Percentiles rank a stretch among this genome's conserved stretches.
Conservation (phyloP, 495 filamentous ascomycete species). For the Aspergillus leporis region DNA sequence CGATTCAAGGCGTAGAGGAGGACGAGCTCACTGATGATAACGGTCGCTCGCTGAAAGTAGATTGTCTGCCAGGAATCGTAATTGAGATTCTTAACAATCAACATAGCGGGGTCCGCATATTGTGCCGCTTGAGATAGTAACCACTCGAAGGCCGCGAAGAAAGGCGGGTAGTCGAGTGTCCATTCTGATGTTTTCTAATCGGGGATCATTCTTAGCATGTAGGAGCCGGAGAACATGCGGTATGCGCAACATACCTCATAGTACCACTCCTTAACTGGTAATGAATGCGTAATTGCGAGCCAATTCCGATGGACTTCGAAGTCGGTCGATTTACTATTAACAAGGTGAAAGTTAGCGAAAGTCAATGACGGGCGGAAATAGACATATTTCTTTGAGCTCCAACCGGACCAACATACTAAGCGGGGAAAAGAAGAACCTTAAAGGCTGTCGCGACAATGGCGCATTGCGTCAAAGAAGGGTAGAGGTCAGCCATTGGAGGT, state of each 20-base stretch:
- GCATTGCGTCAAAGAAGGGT: constrained; percentile 84
- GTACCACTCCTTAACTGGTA: constrained; percentile 90
- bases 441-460: constrained; percentile 84
- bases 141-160: constrained; percentile 98
- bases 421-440: constrained; percentile 91
- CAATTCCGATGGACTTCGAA: constrained; percentile 99
- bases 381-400: neutral
- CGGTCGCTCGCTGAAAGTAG: constrained; percentile 86
- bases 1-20: constrained; percentile 80
- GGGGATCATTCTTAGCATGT: constrained; percentile 4
- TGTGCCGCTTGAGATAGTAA: constrained; percentile 77
- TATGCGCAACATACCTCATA: constrained; percentile 62
- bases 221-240: neutral
- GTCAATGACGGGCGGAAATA: neutral
- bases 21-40: constrained; percentile 83
- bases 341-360: constrained; percentile 2
- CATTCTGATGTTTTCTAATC: constrained; percentile 87
- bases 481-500: constrained; percentile 72
- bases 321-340: constrained; percentile 90
- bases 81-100: constrained; percentile 74
- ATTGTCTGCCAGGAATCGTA: constrained; percentile 91
- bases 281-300: constrained; percentile 89
- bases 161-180: constrained; percentile 98
- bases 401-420: constrained; percentile 69
- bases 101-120: constrained; percentile 76